Base-by-base conservation (phyloP, 2,329 filamentous ascomycete species). In the Calycina herbarum region DNA sequence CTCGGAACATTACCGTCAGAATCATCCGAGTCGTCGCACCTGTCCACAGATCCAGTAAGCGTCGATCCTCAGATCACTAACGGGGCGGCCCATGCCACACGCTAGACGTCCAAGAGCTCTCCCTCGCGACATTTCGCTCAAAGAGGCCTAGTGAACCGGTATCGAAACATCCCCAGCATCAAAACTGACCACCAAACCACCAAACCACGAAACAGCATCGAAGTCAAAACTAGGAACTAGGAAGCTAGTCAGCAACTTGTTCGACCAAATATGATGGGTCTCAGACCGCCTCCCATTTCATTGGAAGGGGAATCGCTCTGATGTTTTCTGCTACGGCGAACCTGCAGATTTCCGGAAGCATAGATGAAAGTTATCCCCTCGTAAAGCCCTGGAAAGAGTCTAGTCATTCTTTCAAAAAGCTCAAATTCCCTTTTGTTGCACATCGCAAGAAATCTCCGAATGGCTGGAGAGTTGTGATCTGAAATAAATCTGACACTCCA, bases 391-490 rank as follows among this genome's bases (percentile, higher is more conserved):
- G n/a, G 20, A 51, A 51, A 24, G n/a, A 20, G n/a, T 51, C 20
- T 20, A 51, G 45, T 10, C 17, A 24, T 27, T 7, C 8, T 24
- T 7, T 51, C 17, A 51, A 51, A 24, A 51, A 24, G 17, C 5
- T 3, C 24, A 24, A 24, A 24, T 20, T 27, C n/a, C 20, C 20
- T 51, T 51, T 59, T 64, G 62, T 64, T 64, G 62, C 62, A 64
- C 31, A 35, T 64, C 62, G 62, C 62, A 64, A 17, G 38, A 64
- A 64, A 54, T 64, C 62, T 60, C 62, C 62, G 62, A 64, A 40
- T 59, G 62, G 62, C 45, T 57, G 15, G 33, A 24, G 45, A 51
- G 11, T 13, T 13, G 11, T 3, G 8, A 24, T 51, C 45, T 51
- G 45, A 51, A 13, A 27, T 51, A 24, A 24, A 51, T 11, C 45